Percentiles rank a stretch among this genome's conserved stretches.
phyloP scores from a whole-genome alignment of 2,329 filamentous ascomycete species.

The Penicillium sp. region DNA sequence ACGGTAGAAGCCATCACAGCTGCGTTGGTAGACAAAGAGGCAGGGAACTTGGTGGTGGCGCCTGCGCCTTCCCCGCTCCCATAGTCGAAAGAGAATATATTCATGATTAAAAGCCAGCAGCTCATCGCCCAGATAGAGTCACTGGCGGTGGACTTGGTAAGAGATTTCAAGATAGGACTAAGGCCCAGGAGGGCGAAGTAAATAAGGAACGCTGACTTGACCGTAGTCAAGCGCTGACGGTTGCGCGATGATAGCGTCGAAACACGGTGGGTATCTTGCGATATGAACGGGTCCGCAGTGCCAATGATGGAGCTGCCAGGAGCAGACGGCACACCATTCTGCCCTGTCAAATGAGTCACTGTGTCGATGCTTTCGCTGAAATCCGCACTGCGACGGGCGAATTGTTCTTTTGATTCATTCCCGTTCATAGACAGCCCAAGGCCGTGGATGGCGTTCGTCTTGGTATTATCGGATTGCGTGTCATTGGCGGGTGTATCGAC shows the following conservation, averaged over 20 bases:
- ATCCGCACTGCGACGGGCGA: constrained; percentile 29
- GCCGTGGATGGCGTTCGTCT: constrained; percentile 38
- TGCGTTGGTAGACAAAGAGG: constrained; percentile 83
- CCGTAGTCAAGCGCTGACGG: constrained; percentile 69
- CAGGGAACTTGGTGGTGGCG: constrained; percentile 52
- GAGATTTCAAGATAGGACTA: constrained; percentile 90
- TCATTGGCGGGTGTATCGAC: constrained; percentile 29
- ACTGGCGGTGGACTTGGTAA: constrained; percentile 87
- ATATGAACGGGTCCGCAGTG: constrained; percentile 25
- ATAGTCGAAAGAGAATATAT: constrained; percentile 98
- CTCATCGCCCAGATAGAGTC: constrained; percentile 98
- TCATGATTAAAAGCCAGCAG: constrained; percentile 87
- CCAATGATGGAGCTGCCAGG: constrained; percentile 19
- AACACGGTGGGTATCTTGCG: constrained; percentile 25
- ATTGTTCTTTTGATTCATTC: constrained; percentile 34
- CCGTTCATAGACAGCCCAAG: constrained; percentile 45
- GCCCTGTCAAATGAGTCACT: constrained; percentile 37
- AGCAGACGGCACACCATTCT: constrained; percentile 17
- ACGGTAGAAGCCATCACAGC: constrained; percentile 96
- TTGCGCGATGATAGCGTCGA: constrained; percentile 53
- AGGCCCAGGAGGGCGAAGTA: constrained; percentile 89
- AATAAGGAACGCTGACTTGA: constrained; percentile 89
- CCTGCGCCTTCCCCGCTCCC: constrained; percentile 56
- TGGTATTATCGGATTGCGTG: constrained; percentile 28
- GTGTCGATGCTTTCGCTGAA: constrained; percentile 49